Evolutionary conservation across 2,329 filamentous ascomycete genomes (phyloP).

Genomic region (Exophiala oligosperma): DNA sequence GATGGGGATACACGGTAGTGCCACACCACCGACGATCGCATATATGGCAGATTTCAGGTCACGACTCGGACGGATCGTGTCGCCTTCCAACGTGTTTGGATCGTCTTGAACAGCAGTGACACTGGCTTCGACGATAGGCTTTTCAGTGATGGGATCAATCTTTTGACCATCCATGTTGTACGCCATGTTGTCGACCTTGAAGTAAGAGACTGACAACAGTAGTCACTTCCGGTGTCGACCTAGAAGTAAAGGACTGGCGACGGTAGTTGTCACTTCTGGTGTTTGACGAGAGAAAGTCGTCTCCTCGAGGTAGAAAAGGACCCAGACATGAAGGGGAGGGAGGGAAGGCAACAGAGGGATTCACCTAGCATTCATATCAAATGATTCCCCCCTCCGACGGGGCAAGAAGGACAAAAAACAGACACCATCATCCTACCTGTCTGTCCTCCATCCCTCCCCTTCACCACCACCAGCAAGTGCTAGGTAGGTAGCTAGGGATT

Average conservation of each 20-base stretch:
- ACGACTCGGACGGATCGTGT: not conserved
- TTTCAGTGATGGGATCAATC: constrained; percentile 1
- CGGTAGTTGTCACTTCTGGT: too few relatives aligned
- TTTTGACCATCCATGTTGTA: not conserved
- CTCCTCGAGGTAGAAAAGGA: too few relatives aligned
- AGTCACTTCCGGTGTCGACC: not conserved
- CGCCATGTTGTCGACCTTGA: not conserved
- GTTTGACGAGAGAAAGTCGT: not conserved
- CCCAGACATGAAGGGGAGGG: too few relatives aligned
- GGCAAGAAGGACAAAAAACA: too few relatives aligned
- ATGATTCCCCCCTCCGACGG: not conserved
- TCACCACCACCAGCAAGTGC: too few relatives aligned
- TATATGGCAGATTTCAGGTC: not conserved
- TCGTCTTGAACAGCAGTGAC: not conserved
- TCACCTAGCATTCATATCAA: too few relatives aligned
- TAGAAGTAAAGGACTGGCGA: too few relatives aligned
- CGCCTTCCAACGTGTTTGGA: not conserved
- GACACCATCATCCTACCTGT: too few relatives aligned
- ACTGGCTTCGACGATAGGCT: not conserved
- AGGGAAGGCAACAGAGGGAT: not conserved
- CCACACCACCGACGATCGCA: constrained; percentile 9
- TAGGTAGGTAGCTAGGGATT: too few relatives aligned
- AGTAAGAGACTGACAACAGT: too few relatives aligned
- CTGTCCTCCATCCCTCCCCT: too few relatives aligned
- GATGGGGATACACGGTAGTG: constrained; percentile 10